phyloP scores from a whole-genome alignment of 2,329 filamentous ascomycete genomes.

The Cadophora sp. region DNA sequence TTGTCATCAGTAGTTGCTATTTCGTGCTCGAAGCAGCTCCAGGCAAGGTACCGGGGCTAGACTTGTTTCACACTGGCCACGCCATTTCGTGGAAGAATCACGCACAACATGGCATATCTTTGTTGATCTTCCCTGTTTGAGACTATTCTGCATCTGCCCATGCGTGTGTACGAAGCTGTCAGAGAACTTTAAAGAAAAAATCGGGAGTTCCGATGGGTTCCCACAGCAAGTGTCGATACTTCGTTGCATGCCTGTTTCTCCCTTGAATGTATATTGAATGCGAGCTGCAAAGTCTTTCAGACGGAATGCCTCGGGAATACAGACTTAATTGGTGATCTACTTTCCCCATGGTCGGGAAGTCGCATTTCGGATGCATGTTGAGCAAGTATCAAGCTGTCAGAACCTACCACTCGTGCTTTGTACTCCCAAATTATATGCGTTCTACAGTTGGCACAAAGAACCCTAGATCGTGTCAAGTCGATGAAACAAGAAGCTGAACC shows the following conservation, averaged over 20 bases:
- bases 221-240: not conserved
- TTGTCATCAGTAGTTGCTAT: not conserved
- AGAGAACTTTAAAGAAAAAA: not conserved
- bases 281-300: not conserved
- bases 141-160: not conserved
- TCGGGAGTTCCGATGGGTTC: not conserved
- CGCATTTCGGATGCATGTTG: not conserved
- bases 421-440: not conserved
- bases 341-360: not conserved
- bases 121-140: not conserved
- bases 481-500: not conserved
- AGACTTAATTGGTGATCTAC: not conserved
- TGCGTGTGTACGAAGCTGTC: not conserved
- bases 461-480: not conserved
- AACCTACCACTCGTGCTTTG: not conserved
- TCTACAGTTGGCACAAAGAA: constrained; percentile 3
- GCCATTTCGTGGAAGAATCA: not conserved
- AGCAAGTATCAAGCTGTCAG: not conserved
- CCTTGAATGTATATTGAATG: not conserved
- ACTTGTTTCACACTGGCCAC: too few species aligned
- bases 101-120: too few species aligned
- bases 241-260: not conserved
- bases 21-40: not conserved
- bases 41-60: too few species aligned
- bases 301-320: not conserved